Evolutionary conservation across 371 early-diverging fungal genomes (phyloP).

Genomic region (Nematocida sp.): DNA sequence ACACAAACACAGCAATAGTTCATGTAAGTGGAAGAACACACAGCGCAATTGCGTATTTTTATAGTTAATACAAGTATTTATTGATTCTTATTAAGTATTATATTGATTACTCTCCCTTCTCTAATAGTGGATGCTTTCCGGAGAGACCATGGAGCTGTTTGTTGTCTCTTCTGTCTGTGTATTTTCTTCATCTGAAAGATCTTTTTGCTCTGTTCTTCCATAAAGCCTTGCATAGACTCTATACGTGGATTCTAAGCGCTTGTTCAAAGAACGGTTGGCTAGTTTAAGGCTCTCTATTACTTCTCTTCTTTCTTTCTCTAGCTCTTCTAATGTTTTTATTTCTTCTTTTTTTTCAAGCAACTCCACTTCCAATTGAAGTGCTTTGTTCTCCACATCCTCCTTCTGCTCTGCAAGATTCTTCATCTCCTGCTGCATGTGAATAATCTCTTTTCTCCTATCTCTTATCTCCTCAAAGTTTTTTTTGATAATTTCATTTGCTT

Average conservation of each 20-base stretch:
- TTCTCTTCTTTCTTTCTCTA: conserved; percentile 41
- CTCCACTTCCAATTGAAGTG: conserved; percentile 54
- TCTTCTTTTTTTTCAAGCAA: conserved; percentile 44
- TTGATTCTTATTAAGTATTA: too few species aligned
- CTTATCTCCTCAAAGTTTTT: conserved; percentile 59
- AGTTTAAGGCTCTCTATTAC: conserved; percentile 37
- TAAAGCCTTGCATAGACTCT: conserved; percentile 62
- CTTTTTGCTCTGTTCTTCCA: neutral
- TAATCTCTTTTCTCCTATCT: conserved; percentile 15
- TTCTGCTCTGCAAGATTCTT: conserved; percentile 56
- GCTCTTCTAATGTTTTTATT: conserved; percentile 29
- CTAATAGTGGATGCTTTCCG: conserved; percentile 43
- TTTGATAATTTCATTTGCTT: conserved; percentile 64
- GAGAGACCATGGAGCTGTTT: conserved; percentile 29
- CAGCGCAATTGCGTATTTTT: too few species aligned
- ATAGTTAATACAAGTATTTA: too few species aligned
- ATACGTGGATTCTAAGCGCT: conserved; percentile 66
- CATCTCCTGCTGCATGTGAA: neutral
- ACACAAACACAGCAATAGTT: too few species aligned
- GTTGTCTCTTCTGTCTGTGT: conserved; percentile 39
- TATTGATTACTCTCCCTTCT: neutral
- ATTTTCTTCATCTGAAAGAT: conserved; percentile 5
- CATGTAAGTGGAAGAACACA: too few species aligned
- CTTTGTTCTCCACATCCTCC: conserved; percentile 56
- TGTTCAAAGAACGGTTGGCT: conserved; percentile 56